These are phyloP conservation scores for Leccinum barrowsii DNA, from an alignment of 768 basidiomycete species.

Conservation along the genomic window DNA sequence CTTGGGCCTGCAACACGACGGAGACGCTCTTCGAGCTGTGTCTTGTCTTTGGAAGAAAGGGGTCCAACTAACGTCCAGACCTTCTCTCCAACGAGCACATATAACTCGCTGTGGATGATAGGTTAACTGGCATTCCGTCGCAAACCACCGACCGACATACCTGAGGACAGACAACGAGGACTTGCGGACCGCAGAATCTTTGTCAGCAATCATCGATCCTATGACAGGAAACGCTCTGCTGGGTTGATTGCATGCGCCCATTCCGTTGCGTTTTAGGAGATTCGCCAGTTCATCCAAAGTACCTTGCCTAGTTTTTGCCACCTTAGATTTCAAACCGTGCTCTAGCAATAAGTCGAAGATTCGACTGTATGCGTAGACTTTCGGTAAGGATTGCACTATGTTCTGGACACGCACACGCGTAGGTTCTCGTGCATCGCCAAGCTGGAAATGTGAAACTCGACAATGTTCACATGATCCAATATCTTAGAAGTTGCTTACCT, in stretches of 20 bases:
- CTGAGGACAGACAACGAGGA: constrained; percentile 81
- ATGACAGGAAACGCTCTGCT: constrained; percentile 74
- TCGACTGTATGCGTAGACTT: constrained; percentile 90
- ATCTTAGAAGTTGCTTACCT: constrained; percentile 47
- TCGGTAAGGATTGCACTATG: constrained; percentile 81
- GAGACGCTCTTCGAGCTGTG: constrained; percentile 86
- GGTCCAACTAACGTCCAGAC: constrained; percentile 77
- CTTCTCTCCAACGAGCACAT: constrained; percentile 78
- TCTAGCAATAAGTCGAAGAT: constrained; percentile 86
- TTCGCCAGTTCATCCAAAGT: constrained; percentile 76
- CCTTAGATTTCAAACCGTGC: constrained; percentile 85
- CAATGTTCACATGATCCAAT: neutral
- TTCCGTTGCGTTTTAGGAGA: constrained; percentile 78
- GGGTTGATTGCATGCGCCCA: constrained; percentile 73
- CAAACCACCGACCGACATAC: constrained; percentile 39
- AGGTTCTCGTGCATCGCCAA: constrained; percentile 88
- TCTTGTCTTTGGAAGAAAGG: constrained; percentile 83
- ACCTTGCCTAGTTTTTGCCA: constrained; percentile 88
- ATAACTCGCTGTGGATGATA: constrained; percentile 60
- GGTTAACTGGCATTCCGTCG: constrained; percentile 6
- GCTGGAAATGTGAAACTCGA: constrained; percentile 42
- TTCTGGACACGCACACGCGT: constrained; percentile 76
- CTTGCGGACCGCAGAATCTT: constrained; percentile 84
- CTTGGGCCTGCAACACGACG: constrained; percentile 75
- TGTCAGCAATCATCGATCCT: constrained; percentile 80